phyloP scores from a whole-genome alignment of 768 basidiomycete species.

The Amanita inopinata region DNA sequence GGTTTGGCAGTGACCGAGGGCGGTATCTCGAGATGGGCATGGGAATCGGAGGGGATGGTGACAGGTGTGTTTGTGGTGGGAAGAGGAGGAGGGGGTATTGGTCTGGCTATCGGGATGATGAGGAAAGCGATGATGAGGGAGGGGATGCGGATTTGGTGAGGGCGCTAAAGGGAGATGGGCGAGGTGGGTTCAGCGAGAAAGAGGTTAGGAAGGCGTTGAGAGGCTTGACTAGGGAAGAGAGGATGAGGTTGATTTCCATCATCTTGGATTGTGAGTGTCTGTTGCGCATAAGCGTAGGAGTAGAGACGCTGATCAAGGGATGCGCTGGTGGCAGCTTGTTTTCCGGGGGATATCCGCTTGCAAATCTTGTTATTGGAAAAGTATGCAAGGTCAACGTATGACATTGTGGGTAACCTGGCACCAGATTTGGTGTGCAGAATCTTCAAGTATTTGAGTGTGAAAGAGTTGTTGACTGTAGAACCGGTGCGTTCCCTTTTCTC shows the following conservation, averaged over 20 bases:
- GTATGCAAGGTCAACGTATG: constrained; percentile 74
- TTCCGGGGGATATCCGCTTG: constrained; percentile 77
- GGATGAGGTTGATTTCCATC: constrained; percentile 64
- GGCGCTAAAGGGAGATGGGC: constrained; percentile 41
- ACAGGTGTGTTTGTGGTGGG: constrained; percentile 47
- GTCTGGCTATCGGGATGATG: constrained; percentile 53
- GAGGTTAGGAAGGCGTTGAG: constrained; percentile 59
- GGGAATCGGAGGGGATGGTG: constrained; percentile 18
- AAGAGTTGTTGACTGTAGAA: constrained; percentile 52
- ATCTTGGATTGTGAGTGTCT: constrained; percentile 46
- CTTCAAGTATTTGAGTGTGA: constrained; percentile 42
- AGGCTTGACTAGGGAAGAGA: constrained; percentile 51
- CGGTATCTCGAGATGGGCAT: not conserved
- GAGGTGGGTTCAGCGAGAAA: constrained; percentile 61
- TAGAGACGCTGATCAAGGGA: not conserved
- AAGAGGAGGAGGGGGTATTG: constrained; percentile 58
- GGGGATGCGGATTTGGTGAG: constrained; percentile 29
- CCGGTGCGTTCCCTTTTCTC: constrained; percentile 27
- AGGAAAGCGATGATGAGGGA: constrained; percentile 33
- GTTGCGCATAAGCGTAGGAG: not conserved
- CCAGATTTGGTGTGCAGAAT: constrained; percentile 57
- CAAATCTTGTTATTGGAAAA: constrained; percentile 82
- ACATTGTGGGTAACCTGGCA: constrained; percentile 65
- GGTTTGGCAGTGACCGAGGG: not conserved
- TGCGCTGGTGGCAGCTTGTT: constrained; percentile 43